A percentile compares a stretch with the other conserved stretches of the same genome.
These are phyloP conservation scores for Acacia concinna DNA, from an alignment of 331 rosid species.

Conservation along the genomic window DNA sequence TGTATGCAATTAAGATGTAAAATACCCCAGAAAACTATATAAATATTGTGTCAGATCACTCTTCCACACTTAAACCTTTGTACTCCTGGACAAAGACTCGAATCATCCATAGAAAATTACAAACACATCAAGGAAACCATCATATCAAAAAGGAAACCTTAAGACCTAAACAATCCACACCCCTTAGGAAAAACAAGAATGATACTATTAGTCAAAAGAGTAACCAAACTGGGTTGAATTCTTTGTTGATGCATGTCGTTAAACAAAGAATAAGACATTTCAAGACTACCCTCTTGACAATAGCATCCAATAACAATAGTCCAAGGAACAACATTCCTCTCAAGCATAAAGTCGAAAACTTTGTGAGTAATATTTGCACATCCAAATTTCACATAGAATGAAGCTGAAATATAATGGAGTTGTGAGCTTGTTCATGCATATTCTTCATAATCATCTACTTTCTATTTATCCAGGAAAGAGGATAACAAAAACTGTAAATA, in stretches of 20 bases:
- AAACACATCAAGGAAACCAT: too few relatives aligned
- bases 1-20: too few relatives aligned
- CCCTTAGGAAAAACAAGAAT: too few relatives aligned
- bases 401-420: too few relatives aligned
- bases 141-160: too few relatives aligned
- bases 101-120: too few relatives aligned
- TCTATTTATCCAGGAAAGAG: not conserved
- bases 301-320: slow-evolving; percentile 81
- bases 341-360: slow-evolving; percentile 71
- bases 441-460: not conserved
- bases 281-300: slow-evolving; percentile 39
- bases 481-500: not conserved
- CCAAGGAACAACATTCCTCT: slow-evolving; percentile 86
- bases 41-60: too few relatives aligned
- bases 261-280: slow-evolving; percentile 50
- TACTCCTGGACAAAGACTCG: too few relatives aligned
- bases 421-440: slow-evolving; percentile 40
- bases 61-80: too few relatives aligned
- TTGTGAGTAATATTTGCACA: slow-evolving; percentile 45
- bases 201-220: too few relatives aligned
- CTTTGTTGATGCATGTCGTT: slow-evolving; percentile 56
- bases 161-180: too few relatives aligned
- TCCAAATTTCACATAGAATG: slow-evolving; percentile 67
- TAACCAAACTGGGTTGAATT: slow-evolving; percentile 65
- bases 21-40: too few relatives aligned